Percentiles rank a stretch among this genome's conserved stretches.
These are phyloP conservation scores for Penicillium sp. DNA, from an alignment of 2,329 filamentous ascomycete species.

Conservation along the genomic window DNA sequence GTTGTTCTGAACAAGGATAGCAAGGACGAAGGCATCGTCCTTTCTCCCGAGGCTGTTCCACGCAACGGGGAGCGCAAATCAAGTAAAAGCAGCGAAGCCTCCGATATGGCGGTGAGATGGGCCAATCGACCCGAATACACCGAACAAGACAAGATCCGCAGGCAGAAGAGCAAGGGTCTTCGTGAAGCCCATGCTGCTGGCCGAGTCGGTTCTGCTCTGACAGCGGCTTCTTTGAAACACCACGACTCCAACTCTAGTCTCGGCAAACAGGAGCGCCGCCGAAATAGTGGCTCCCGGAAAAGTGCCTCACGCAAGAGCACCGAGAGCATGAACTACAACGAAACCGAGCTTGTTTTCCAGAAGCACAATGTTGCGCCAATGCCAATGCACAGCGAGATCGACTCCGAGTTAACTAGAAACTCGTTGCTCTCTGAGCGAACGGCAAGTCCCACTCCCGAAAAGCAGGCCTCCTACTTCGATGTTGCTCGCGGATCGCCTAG, in stretches of 20 bases:
- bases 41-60: constrained; percentile 52
- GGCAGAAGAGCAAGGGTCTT: constrained; percentile 54
- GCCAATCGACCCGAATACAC: constrained; percentile 47
- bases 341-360: constrained; percentile 54
- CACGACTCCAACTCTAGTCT: constrained; percentile 63
- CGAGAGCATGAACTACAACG: constrained; percentile 47
- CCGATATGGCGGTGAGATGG: constrained; percentile 46
- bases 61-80: constrained; percentile 53
- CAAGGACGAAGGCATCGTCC: constrained; percentile 56
- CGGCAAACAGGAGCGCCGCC: constrained; percentile 38
- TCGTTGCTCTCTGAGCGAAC: constrained; percentile 83
- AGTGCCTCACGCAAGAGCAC: constrained; percentile 24
- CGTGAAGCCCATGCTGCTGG: constrained; percentile 56
- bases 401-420: constrained; percentile 81
- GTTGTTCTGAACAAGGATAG: constrained; percentile 58
- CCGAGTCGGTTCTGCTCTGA: constrained; percentile 56
- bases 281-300: constrained; percentile 36
- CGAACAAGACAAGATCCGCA: constrained; percentile 51
- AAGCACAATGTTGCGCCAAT: constrained; percentile 69
- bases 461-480: constrained; percentile 60
- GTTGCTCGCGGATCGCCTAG: constrained; percentile 57
- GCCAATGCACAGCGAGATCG: constrained; percentile 82
- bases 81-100: constrained; percentile 50
- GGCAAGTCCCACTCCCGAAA: constrained; percentile 67
- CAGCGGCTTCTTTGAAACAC: constrained; percentile 60